Base-by-base conservation (phyloP, 495 filamentous ascomycete genomes). In the Penicillium odoratum region DNA sequence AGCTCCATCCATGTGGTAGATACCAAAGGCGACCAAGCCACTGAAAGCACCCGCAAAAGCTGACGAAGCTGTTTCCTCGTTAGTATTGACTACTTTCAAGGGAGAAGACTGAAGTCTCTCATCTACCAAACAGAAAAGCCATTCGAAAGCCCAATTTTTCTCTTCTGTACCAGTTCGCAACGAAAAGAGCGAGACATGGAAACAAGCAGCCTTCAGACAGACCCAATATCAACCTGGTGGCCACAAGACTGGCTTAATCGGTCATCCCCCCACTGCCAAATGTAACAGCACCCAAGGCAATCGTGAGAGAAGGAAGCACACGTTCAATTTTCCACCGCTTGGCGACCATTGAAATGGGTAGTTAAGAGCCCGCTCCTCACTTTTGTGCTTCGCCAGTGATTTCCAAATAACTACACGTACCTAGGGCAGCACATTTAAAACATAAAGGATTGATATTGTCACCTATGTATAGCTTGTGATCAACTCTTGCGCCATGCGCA, bases 21-120 rank as follows among this genome's bases (percentile, higher is more conserved):
- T n/a, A n/a, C 63, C 70, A 38, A 72, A 73, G 3, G 73, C 73
- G 10, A 76, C 55, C 8, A 48, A 30, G 21, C 46, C 46, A 18
- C 46, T 57, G 0, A 79, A 48, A 10, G 46, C 21, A 10, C 46
- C 46, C 11, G 46, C 21, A 28, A 48, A 21, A 30, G 46, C 46
- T 11, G 46, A 28, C 6, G 46, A 44, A 16, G 40, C 40, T 44
- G 15, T 44, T 10, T 7, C 13, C 5, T 7, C 6, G 40, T 44
- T 16, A 44, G 40, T 16, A 44, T 16, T 7, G 3, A 6, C 3
- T 16, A 16, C 3, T 7, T 3, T 16, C 13, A 18, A 18, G 13
- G 3, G 15, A 2, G 21, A 21, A 21, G 21, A 21, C 21, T 44
- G 13, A 44, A 44, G 15, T 18, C 0, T 10, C 13, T n/a, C 15